Evolutionary conservation across 2,329 filamentous ascomycete genomes (phyloP), one percentile per base, ranked within the genome.

Genomic region (Gnomoniopsis smithogilvyi): DNA sequence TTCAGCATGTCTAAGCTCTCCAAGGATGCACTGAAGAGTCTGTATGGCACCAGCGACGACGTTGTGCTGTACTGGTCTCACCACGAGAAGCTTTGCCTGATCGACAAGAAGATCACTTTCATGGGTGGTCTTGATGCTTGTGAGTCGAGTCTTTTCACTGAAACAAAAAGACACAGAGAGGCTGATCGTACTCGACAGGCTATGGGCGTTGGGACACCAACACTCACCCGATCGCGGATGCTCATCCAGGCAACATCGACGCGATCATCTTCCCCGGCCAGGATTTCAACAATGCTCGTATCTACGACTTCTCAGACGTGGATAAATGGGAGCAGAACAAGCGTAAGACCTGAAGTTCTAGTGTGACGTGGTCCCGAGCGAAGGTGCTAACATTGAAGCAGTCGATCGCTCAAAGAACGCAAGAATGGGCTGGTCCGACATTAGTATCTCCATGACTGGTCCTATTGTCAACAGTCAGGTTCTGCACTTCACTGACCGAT

Each of bases 381-480:
- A 17, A 45, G 3, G 19, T 19, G 26, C 49, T 55, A 15, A 67
- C 59, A 49, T n/a, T n/a, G 2, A 2, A 19, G 6, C 51, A 83
- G 80, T 97, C 21, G 89, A 96, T 67, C 84, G 93, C 52, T 88
- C 86, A 12, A 85, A 86, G 68, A 90, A 81, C 72, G 91, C 90
- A 2, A 84, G 93, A 61, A 96, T 96, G 92, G 92, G 92, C 21
- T 96, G 93, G 93, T 91, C 90, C 15, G 93, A 96, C 72, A 84
- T 96, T 60, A 87, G 89, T 12, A 78, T 97, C 58, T 92, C 86
- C 65, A 72, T 96, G 59, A 81, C 81, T 15, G 92, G 92, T 0
- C 87, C 87, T 0, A 88, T 91, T 11, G 87, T 94, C 0, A 79
- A 88, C 63, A 92, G 90, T 70, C 78, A 96, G 34, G 79, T 86